phyloP scores from a whole-genome alignment of 805 yeast species.

The Nakazawaea populi region DNA sequence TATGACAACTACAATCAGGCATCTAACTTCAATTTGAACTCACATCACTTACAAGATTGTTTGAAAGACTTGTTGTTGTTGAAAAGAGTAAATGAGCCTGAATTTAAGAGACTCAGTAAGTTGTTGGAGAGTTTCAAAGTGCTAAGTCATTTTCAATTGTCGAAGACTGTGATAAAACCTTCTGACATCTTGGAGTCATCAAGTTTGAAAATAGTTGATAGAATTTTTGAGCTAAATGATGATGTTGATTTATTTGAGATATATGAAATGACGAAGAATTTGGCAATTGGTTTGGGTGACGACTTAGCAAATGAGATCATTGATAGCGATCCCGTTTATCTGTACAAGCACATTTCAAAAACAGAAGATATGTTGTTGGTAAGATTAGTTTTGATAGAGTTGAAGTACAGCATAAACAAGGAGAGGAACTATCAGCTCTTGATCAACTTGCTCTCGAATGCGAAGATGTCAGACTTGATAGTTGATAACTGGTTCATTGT shows the following conservation, averaged over 20 bases:
- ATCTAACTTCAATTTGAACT: conserved; percentile 8
- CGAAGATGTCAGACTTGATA: background rate
- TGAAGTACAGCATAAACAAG: background rate
- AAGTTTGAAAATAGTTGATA: conserved; percentile 3
- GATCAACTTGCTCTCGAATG: background rate
- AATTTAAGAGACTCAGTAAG: background rate
- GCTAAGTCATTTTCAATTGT: conserved; percentile 2
- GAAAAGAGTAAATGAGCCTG: background rate
- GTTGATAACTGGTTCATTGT: conserved; percentile 7
- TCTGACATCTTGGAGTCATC: conserved; percentile 1
- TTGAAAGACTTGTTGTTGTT: conserved; percentile 2
- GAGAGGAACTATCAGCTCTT: conserved; percentile 1
- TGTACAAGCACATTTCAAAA: conserved; percentile 1
- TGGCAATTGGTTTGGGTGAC: conserved; percentile 3
- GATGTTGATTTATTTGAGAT: conserved; percentile 7
- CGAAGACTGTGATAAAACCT: conserved; percentile 3
- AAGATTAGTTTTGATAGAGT: background rate
- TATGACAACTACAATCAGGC: conserved; percentile 5
- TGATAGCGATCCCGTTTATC: background rate
- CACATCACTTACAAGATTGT: conserved; percentile 8
- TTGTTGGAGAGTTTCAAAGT: conserved; percentile 5
- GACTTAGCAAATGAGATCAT: background rate
- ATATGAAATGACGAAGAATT: conserved; percentile 1
- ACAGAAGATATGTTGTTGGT: conserved; percentile 1
- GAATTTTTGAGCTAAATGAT: conserved; percentile 7